Evolutionary conservation across 768 basidiomycete genomes (phyloP), one percentile per base, ranked within the genome.

Genomic region (Cystobasidium ongulense): DNA sequence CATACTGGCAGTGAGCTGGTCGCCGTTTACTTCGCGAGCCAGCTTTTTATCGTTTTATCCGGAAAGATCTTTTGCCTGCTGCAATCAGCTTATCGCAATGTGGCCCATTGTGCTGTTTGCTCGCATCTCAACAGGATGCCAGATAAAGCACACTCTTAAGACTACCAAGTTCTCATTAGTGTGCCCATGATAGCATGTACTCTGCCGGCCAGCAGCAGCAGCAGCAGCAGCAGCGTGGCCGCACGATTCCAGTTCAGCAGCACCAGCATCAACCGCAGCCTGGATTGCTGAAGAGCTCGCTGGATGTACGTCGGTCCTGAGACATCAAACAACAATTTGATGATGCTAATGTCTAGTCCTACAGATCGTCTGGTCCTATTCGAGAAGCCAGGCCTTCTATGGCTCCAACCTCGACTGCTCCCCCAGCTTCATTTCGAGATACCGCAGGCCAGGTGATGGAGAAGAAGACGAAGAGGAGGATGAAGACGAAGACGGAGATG

Each of bases 291-390:
- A 71, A 71, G 68, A 71, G 68, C 31, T 71, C 68, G 54, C 54
- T 71, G 5, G 68, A 71, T 36, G 68, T 46, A 31, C 23, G 68
- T 71, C n/a, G 52, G 1, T 35, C 1, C 53, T 59, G n/a, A 10
- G 5, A 18, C 17, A 4, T 70, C 35, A 7, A 36, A 8, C 25
- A 4, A 8, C 27, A 5, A 1, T 18, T n/a, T 25, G 5, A 52
- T 41, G n/a, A 18, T 11, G 43, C 65, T 17, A 46, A 39, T 43
- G 4, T 11, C 13, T 29, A 63, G 0, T 62, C 67, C 73, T 76
- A 38, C 74, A 78, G 70, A 64, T 76, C 41, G 75, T 78, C 63
- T 78, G 75, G 62, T 74, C 73, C 23, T 77, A 68, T 73, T 75
- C 74, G 21, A 74, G 78, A 0, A 73, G 74, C 0, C 75, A 75